Evolutionary conservation across 192 early-diverging fungal genomes (phyloP).

Genomic region (Backusella sp.): DNA sequence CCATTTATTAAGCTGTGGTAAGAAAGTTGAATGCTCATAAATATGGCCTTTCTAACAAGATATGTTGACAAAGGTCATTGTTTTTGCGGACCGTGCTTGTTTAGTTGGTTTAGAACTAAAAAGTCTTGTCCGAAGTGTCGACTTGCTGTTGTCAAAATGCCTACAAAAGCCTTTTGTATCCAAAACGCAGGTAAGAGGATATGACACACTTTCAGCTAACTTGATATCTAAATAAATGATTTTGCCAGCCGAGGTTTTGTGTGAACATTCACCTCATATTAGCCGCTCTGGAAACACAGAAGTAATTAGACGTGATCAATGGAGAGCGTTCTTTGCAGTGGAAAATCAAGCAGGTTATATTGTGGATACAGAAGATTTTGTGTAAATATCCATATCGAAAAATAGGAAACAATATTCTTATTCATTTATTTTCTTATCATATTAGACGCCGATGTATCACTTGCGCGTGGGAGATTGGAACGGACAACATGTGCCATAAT

Average conservation of each 20-base stretch:
- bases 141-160: not conserved
- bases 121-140: constrained; percentile 1
- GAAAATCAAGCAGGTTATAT: not conserved
- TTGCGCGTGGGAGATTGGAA: not conserved
- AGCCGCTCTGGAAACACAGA: not conserved
- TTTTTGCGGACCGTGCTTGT: not conserved
- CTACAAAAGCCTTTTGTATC: not conserved
- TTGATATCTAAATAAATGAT: not conserved
- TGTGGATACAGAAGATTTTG: not conserved
- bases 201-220: not conserved
- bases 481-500: not conserved
- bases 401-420: not conserved
- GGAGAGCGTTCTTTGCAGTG: not conserved
- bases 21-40: not conserved
- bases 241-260: not conserved
- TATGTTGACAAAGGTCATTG: not conserved
- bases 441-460: not conserved
- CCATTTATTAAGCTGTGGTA: not conserved
- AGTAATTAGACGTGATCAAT: not conserved
- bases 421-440: not conserved
- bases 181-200: not conserved
- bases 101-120: not conserved
- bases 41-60: not conserved
- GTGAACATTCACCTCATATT: not conserved
- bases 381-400: not conserved